These are phyloP conservation scores for Delonix regia DNA, from an alignment of 306 rosid genomes.

Conservation along the genomic window DNA sequence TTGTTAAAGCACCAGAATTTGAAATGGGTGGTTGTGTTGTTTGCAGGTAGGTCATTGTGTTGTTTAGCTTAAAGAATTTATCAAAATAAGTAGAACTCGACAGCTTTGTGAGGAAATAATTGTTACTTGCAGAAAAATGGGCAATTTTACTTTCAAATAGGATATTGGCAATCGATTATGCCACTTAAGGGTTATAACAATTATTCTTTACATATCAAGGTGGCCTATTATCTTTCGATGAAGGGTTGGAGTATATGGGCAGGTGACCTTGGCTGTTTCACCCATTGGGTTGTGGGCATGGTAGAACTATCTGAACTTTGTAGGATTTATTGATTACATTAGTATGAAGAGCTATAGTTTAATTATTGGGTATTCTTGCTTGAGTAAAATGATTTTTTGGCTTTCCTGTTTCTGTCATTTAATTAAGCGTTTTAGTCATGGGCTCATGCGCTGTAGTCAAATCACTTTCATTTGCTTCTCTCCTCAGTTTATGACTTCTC, in stretches of 20 bases:
- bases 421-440: not conserved
- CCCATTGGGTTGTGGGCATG: conserved; percentile 9
- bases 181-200: not conserved
- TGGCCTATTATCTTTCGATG: not conserved
- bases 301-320: conserved; percentile 2
- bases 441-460: not conserved
- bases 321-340: not conserved
- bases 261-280: not conserved
- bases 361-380: not conserved
- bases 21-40: conserved; percentile 98
- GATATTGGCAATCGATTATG: conserved; percentile 28
- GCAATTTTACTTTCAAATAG: conserved; percentile 10
- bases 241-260: not conserved
- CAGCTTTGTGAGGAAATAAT: conserved; percentile 5
- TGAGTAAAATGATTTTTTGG: not conserved
- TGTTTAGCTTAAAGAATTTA: conserved; percentile 29
- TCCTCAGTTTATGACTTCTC: not conserved
- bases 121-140: conserved; percentile 1
- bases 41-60: conserved; percentile 71
- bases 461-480: not conserved
- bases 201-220: not conserved
- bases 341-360: not conserved
- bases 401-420: not conserved
- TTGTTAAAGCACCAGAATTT: conserved; percentile 78
- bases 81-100: not conserved